Base-by-base conservation (phyloP, 768 basidiomycete genomes). In the Phaeotremella fagi region DNA sequence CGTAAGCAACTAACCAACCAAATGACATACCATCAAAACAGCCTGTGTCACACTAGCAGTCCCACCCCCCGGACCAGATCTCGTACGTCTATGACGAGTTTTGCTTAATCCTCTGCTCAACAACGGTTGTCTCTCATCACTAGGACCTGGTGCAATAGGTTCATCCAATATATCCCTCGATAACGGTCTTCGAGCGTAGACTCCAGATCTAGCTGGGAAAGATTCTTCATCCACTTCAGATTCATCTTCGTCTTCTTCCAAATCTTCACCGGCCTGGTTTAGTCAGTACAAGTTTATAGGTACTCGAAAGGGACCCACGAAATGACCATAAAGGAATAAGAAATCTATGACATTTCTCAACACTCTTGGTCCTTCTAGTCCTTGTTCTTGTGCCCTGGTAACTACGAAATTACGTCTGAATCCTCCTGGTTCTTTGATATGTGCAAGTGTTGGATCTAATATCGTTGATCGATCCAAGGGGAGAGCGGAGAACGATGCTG, bases 1-100 rank as follows among this genome's bases (percentile, higher is more conserved):
- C 28, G 27, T 47, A 37, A 59, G 54, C 33, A 11, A 14, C 3
- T 16, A 12, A 11, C 44, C 33, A n/a, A n/a, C n/a, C n/a, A n/a
- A n/a, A n/a, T n/a, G n/a, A n/a, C n/a, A n/a, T n/a, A 88, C 90
- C 91, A 97, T 97, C 43, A 98, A 77, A 6, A 91, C 83, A 20
- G 94, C 94, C 75, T 97, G 89, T 1, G 85, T 82, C 12, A 91
- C 86, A 2, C 86, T 88, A 5, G 94, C 94, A 59, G 88, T 90
- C 3, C 94, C 94, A 37, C 82, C 83, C 15, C 79, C 77, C 6
- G 82, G 82, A 22, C 83, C 77, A 28, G 84, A 86, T 31, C 80
- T 76, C 22, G 83, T 77, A 20, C 78, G 33, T 57, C 72, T 74
- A 55, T 71, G 64, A n/a, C 71, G 38, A 1, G 69, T 63, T 61